These are phyloP conservation scores for Marvania coccoides DNA, from an alignment of 139 green algal genomes.

Conservation along the genomic window DNA sequence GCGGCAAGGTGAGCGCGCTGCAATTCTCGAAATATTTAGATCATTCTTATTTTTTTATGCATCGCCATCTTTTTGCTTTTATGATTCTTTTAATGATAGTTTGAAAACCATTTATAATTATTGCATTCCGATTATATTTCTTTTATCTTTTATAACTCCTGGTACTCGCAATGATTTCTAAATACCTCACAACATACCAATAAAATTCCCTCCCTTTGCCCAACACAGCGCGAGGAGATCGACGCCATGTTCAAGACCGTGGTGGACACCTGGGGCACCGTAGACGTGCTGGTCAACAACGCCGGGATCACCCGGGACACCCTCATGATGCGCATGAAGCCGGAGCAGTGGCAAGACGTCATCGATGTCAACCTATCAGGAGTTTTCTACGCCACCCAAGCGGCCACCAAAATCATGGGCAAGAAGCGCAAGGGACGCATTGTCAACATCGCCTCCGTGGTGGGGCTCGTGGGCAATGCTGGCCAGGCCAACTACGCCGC, in stretches of 20 bases:
- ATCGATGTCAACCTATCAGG: conserved; percentile 94
- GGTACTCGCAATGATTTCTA: too few relatives aligned
- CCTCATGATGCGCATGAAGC: conserved; percentile 99
- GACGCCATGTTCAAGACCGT: conserved; percentile 53
- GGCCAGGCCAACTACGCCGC: conserved; percentile 88
- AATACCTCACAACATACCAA: too few relatives aligned
- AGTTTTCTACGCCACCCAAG: conserved; percentile 89
- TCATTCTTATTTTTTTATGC: too few relatives aligned
- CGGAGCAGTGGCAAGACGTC: conserved; percentile 90
- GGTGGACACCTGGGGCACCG: conserved; percentile 73
- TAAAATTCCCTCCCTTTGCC: background rate
- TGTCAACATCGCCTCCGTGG: conserved; percentile 96
- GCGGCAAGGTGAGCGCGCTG: conserved; percentile 39
- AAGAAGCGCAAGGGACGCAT: conserved; percentile 87
- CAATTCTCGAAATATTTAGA: background rate
- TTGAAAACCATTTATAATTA: background rate
- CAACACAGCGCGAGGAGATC: conserved; percentile 19
- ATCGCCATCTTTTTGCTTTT: too few relatives aligned
- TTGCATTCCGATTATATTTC: background rate
- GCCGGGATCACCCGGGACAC: conserved; percentile 94
- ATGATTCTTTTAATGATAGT: background rate
- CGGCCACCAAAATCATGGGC: conserved; percentile 86
- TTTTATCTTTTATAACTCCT: background rate
- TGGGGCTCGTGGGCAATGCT: conserved; percentile 89
- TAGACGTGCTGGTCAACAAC: conserved; percentile 99